phyloP scores from a whole-genome alignment of 768 basidiomycete genomes.

The Boletus reticuloceps region DNA sequence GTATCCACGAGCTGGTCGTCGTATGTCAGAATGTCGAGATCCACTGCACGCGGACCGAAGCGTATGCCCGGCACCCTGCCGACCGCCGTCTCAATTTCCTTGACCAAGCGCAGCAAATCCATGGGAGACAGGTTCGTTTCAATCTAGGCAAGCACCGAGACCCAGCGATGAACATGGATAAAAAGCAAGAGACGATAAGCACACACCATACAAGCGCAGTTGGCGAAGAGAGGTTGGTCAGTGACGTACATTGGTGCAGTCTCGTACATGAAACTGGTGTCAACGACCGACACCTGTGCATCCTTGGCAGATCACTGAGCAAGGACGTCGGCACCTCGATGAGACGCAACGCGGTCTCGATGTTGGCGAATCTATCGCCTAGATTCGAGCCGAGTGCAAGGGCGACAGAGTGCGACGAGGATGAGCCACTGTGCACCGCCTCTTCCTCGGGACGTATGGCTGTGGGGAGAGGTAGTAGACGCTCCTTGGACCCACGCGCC shows the following conservation, averaged over 20 bases:
- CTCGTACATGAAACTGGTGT: slow-evolving; percentile 91
- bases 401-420: slow-evolving; percentile 41
- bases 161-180: neutral
- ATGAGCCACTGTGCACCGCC: neutral
- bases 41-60: slow-evolving; percentile 87
- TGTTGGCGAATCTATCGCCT: slow-evolving; percentile 81
- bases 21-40: slow-evolving; percentile 85
- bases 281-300: slow-evolving; percentile 44
- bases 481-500: neutral
- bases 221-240: slow-evolving; percentile 86
- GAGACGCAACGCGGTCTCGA: slow-evolving; percentile 70
- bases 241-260: slow-evolving; percentile 96
- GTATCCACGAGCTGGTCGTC: slow-evolving; percentile 61
- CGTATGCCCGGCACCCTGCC: slow-evolving; percentile 77
- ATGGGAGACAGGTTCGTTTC: slow-evolving; percentile 66
- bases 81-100: slow-evolving; percentile 67
- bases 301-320: slow-evolving; percentile 19
- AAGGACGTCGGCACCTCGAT: slow-evolving; percentile 52
- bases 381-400: slow-evolving; percentile 90
- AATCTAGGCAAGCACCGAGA: slow-evolving; percentile 39
- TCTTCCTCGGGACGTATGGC: too few relatives aligned
- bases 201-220: slow-evolving; percentile 85
- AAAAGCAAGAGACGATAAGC: neutral
- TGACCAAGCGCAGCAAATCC: slow-evolving; percentile 60
- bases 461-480: too few relatives aligned